Percentiles rank a stretch among this genome's conserved stretches.
Conservation (phyloP, 805 yeast species). For the Wickerhamomyces bisporus region DNA sequence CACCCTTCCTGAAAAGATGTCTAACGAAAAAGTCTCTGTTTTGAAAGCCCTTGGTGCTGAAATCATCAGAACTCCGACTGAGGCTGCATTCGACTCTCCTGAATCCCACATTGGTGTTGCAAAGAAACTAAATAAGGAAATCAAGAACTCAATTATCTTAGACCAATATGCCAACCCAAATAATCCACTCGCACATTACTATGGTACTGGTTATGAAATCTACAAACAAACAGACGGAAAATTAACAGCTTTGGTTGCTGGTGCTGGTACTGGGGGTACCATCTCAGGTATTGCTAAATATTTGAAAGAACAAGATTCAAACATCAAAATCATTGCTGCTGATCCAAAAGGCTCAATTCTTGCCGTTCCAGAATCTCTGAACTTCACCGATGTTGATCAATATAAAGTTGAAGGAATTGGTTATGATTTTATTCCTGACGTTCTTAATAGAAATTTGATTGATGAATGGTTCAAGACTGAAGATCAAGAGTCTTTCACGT, state of each 20-base stretch:
- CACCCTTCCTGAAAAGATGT: slow-evolving; percentile 88
- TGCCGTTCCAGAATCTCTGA: slow-evolving; percentile 72
- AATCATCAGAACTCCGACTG: slow-evolving; percentile 86
- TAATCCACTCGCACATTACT: slow-evolving; percentile 81
- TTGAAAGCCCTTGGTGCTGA: slow-evolving; percentile 88
- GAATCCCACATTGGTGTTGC: slow-evolving; percentile 91
- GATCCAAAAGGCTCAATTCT: slow-evolving; percentile 86
- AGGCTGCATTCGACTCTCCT: slow-evolving; percentile 90
- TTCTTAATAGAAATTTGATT: slow-evolving; percentile 56
- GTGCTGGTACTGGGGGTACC: slow-evolving; percentile 95
- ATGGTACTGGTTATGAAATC: slow-evolving; percentile 80
- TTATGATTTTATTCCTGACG: slow-evolving; percentile 83
- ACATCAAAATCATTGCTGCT: slow-evolving; percentile 66
- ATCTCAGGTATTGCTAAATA: slow-evolving; percentile 76
- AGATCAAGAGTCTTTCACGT: slow-evolving; percentile 71
- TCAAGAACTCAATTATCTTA: slow-evolving; percentile 77
- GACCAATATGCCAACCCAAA: slow-evolving; percentile 78
- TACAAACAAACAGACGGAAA: slow-evolving; percentile 75
- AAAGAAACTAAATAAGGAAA: slow-evolving; percentile 69
- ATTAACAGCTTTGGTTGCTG: slow-evolving; percentile 73
- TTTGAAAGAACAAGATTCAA: slow-evolving; percentile 63
- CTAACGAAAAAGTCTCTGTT: slow-evolving; percentile 84
- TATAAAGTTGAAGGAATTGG: slow-evolving; percentile 91
- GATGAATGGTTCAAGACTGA: slow-evolving; percentile 86
- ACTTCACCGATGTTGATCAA: slow-evolving; percentile 44